Evolutionary conservation across 2,329 filamentous ascomycete species (phyloP), one percentile per base, ranked within the genome.

Genomic region (Xylaria sp.): DNA sequence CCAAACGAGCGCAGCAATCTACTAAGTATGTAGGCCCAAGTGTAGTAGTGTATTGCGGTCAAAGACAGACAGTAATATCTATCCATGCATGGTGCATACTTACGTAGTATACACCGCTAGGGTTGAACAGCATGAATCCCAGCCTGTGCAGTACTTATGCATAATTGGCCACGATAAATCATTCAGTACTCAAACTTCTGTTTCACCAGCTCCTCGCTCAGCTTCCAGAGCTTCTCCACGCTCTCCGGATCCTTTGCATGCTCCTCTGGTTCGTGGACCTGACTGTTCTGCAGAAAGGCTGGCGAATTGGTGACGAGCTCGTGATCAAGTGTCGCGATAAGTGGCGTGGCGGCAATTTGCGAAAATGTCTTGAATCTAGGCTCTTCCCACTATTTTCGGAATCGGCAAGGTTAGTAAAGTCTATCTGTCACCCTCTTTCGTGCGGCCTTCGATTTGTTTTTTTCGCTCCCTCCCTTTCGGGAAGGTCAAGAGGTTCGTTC

Each of bases 131-230:
- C 48, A 54, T 42, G n/a, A 54, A 62, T 21, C 21, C 18, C 27
- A 37, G 37, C n/a, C 29, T 32, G 10, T n/a, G 16, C 32, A n/a
- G 5, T 23, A 9, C 32, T 35, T 35, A 10, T 35, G 32, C 32
- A 32, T 21, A 18, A 59, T 63, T 51, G 55, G 54, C 13, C 59
- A 59, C 48, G 23, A 8, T 42, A 42, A 27, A 53, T 44, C n/a
- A 42, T 16, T 66, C 29, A 69, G 37, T 78, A 74, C 35, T 71
- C 55, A 47, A 74, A 79, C 63, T 73, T 73, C 68, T 79, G 71
- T 1, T 78, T 78, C 2, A 84, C 80, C 25, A 84, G 71, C 60
- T 80, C 76, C 73, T 86, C 84, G 54, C 82, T 85, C 53, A 85
- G 69, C 60, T 79, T 78, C 83, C 83, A 86, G 40, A 85, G 67